Conservation (phyloP, 805 yeast genomes). For the Cyberlindnera bimundalis region DNA sequence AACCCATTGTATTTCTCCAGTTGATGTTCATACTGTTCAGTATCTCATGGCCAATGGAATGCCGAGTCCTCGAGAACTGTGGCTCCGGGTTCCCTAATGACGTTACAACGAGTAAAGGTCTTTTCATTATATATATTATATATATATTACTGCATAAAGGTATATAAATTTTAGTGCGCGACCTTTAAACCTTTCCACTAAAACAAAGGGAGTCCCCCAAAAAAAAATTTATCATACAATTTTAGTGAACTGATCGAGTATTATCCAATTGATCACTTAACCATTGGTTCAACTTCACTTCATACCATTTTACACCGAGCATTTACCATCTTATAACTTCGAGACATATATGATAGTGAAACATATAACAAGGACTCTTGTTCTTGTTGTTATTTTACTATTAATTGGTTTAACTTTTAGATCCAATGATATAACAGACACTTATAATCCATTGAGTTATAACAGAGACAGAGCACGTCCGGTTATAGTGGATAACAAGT, state of each 20-base stretch:
- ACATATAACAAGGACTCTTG: not conserved
- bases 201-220: not conserved
- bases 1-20: not conserved
- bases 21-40: conserved; percentile 32
- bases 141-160: too few species aligned
- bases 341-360: too few species aligned
- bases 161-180: too few species aligned
- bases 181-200: too few species aligned
- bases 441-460: conserved; percentile 46
- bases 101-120: conserved; percentile 32
- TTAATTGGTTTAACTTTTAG: too few species aligned
- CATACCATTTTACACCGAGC: too few species aligned
- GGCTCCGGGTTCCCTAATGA: conserved; percentile 80
- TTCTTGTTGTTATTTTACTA: not conserved
- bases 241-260: too few species aligned
- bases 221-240: too few species aligned
- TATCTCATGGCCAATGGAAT: conserved; percentile 70
- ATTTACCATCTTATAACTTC: too few species aligned
- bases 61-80: conserved; percentile 59
- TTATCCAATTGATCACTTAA: too few species aligned
- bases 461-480: conserved; percentile 62
- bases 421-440: conserved; percentile 31
- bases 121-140: conserved; percentile 2
- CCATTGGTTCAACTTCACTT: too few species aligned
- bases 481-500: too few species aligned